Percentiles rank a stretch among this genome's conserved stretches.
Conservation (phyloP, 805 yeast genomes). For the Pichia thaimueangensis region DNA sequence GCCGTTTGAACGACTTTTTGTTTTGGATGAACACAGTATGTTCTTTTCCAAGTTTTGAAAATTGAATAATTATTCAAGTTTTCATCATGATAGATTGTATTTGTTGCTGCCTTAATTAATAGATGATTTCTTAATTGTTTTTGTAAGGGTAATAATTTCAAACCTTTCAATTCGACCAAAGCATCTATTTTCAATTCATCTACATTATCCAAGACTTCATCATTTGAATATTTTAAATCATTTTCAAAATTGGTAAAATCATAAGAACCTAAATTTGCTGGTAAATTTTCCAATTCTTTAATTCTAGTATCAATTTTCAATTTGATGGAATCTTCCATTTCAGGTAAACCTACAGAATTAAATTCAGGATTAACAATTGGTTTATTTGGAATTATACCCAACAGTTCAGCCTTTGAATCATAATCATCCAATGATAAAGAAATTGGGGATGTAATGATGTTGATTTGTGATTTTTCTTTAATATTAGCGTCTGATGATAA, state of each 20-base stretch:
- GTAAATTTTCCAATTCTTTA: slow-evolving; percentile 55
- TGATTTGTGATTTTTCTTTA: slow-evolving; percentile 2
- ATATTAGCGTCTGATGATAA: not conserved
- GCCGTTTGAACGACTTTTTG: slow-evolving; percentile 70
- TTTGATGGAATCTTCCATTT: slow-evolving; percentile 47
- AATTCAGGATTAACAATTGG: slow-evolving; percentile 29
- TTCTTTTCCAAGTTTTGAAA: slow-evolving; percentile 61
- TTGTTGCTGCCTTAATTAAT: slow-evolving; percentile 30
- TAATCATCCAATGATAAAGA: slow-evolving; percentile 26
- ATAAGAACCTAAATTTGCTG: slow-evolving; percentile 64
- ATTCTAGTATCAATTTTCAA: slow-evolving; percentile 53
- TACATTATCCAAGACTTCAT: slow-evolving; percentile 37
- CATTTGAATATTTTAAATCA: slow-evolving; percentile 35
- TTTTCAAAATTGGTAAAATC: slow-evolving; percentile 28
- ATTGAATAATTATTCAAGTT: slow-evolving; percentile 46
- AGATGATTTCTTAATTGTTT: slow-evolving; percentile 61
- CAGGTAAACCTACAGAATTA: slow-evolving; percentile 43
- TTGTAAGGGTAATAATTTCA: slow-evolving; percentile 61
- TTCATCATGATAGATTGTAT: slow-evolving; percentile 48
- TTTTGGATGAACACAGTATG: slow-evolving; percentile 61
- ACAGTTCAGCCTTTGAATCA: slow-evolving; percentile 32
- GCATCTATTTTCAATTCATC: slow-evolving; percentile 62
- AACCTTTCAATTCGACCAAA: slow-evolving; percentile 61
- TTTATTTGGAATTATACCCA: slow-evolving; percentile 33
- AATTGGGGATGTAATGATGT: slow-evolving; percentile 1